Base-by-base conservation (phyloP, 2,329 filamentous ascomycete species). In the Neospermospora avenae region DNA sequence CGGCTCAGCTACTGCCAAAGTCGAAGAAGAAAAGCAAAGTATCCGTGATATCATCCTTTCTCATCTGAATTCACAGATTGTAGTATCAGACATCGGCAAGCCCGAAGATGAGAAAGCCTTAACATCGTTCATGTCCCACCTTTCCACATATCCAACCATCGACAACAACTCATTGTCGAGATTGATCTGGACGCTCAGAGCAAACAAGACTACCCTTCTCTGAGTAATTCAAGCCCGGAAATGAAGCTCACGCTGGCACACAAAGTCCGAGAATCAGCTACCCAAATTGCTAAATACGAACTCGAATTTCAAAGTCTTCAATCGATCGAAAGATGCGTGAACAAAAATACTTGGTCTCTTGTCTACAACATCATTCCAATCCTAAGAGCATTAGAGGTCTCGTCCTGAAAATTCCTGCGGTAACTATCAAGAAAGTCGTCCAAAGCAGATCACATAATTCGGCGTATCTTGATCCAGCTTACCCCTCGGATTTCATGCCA, bases 21-120 rank as follows among this genome's bases (percentile, higher is more conserved):
- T 57, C 18, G 55, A 57, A 39, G 28, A 39, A 25, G 55, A 57
- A 31, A 57, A 57, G 24, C 41, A 49, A 24, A n/a, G 42, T 13
- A 57, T 57, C n/a, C 42, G 55, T n/a, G 55, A 57, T n/a, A 57
- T n/a, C 4, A 57, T 57, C 41, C 44, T 57, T 6, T 45, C 35
- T 4, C 16, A 39, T 8, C 24, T 42, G 24, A 57, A 57, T 28
- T 6, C 44, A 6, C 41, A 57, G 24, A 57, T 57, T 4, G 4
- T 49, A n/a, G 28, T 18, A 39, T 34, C 25, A 18, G 55, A 57
- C 5, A 14, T 31, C 13, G 53, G 39, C 10, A 55, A 55, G 14
- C 42, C 41, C 5, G 55, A 57, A n/a, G 41, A 57, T 11, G 44
- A 57, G 41, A 57, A 57, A 57, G n/a, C 28, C 11, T 6, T 57